Evolutionary conservation across 768 basidiomycete genomes (phyloP), one percentile per base, ranked within the genome.

Genomic region (Gloeostereum incarnatum): DNA sequence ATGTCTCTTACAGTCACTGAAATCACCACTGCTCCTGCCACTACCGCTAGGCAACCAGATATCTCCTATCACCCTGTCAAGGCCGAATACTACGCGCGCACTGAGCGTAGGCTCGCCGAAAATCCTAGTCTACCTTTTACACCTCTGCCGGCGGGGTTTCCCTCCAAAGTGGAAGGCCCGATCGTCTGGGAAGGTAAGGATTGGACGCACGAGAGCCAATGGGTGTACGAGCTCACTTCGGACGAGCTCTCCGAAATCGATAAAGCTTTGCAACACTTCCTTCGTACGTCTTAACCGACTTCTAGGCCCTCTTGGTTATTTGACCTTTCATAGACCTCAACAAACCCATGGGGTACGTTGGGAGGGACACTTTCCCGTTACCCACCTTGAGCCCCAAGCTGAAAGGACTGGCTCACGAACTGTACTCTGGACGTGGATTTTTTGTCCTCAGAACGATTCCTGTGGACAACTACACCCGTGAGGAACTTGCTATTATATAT

Each of bases 401-500:
- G 9, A 39, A 54, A 31, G 55, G 49, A 9, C 50, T 71, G n/a
- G 60, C 66, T 0, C 39, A 60, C 16, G 66, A 67, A 35, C 54
- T 71, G 8, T 66, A 69, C 43, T 54, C 53, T 16, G 68, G 69
- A 5, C 58, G 69, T 33, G 69, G 69, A 0, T 71, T 71, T 55
- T 69, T 68, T 48, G 68, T 71, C 32, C 38, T 71, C 18, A 58
- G 68, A 19, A 60, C 65, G n/a, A 60, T 71, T 20, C 67, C 66
- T 6, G 46, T 69, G 32, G 61, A 66, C 36, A 55, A 57, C 18
- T 69, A 71, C 48, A 54, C 60, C 7, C 58, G 56, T 20, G 50
- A 47, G 6, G 63, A 71, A 17, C 53, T 65, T 19, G 60, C 61
- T 10, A 61, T 65, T 34, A 54, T 68, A 39, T 68, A 68, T 41